Base-by-base conservation (phyloP, 2,329 filamentous ascomycete species). In the Arachnomyces sp. region DNA sequence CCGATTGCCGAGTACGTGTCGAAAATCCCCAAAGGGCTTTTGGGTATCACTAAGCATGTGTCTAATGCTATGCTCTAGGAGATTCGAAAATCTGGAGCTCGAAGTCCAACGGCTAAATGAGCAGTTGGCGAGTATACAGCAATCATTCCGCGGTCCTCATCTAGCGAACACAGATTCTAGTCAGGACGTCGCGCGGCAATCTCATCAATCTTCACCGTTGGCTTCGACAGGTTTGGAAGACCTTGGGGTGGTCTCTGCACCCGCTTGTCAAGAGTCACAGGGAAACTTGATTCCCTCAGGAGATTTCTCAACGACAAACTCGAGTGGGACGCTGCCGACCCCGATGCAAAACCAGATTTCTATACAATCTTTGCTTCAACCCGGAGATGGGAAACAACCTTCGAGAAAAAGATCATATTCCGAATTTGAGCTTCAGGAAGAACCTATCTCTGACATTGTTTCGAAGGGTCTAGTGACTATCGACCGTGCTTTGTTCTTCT, bases 401-500 rank as follows among this genome's bases (percentile, higher is more conserved):
- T 44, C 43, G 2, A 28, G 39, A 2, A 62, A 59, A 30, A 49
- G 52, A 7, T 58, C 51, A 36, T 50, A 56, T 3, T 57, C 58
- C 16, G 56, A 54, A 1, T 61, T 61, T 43, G 58, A 61, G 36
- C 46, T 63, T 16, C 51, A 54, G 14, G 48, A 57, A 12, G 54
- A 57, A n/a, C 49, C 55, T 2, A 51, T 64, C 3, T 47, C 50
- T 5, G 59, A 63, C 43, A 63, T 65, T 28, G 55, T 61, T 35
- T 51, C 47, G 5, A 56, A 56, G 39, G 60, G 60, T 0, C 42
- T 64, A 3, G 57, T 65, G 14, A 58, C 55, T 3, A 35, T 49
- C 7, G 58, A 60, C 15, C 49, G 56, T 41, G 61, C 61, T 8
- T 37, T 56, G 29, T 53, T 53, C 4, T 60, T 50, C 40, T 64